A percentile compares a stretch with the other conserved stretches of the same genome.
phyloP scores from a whole-genome alignment of 495 filamentous ascomycete genomes.

The Aspergillus indologenus region DNA sequence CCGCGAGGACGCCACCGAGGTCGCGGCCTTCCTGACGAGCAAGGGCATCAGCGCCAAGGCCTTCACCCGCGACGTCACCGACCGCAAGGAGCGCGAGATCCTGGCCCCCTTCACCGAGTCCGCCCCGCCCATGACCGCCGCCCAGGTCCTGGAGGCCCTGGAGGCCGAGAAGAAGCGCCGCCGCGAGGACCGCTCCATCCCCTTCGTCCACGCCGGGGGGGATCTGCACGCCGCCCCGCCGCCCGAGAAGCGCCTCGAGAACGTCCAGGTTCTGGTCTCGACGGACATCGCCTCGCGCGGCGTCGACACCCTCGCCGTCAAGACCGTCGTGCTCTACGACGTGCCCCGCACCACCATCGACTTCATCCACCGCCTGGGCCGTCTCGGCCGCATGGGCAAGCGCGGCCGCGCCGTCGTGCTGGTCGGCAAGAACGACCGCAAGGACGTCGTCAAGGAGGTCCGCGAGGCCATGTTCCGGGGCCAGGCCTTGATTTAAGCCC shows the following conservation, averaged over 20 bases:
- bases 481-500: conserved; percentile 70
- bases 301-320: conserved; percentile 90
- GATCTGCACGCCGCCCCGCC: neutral
- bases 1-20: conserved; percentile 77
- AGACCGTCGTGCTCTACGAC: conserved; percentile 89
- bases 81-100: conserved; percentile 68
- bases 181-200: conserved; percentile 31
- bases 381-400: conserved; percentile 88
- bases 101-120: conserved; percentile 72
- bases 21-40: conserved; percentile 71
- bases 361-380: conserved; percentile 91
- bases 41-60: conserved; percentile 88
- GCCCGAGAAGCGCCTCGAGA: conserved; percentile 24
- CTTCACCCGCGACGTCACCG: conserved; percentile 74
- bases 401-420: conserved; percentile 86
- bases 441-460: conserved; percentile 88
- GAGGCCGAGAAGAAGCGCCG: conserved; percentile 25
- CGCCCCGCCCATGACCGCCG: conserved; percentile 39
- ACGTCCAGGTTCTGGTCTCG: conserved; percentile 87
- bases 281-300: conserved; percentile 91
- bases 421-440: conserved; percentile 83
- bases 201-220: conserved; percentile 27
- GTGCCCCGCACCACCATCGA: conserved; percentile 95
- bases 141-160: conserved; percentile 38
- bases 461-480: conserved; percentile 93